Percentiles rank a stretch among this genome's conserved stretches.
Conservation (phyloP, 2,329 filamentous ascomycete genomes). For the Colletotrichum trifolii region DNA sequence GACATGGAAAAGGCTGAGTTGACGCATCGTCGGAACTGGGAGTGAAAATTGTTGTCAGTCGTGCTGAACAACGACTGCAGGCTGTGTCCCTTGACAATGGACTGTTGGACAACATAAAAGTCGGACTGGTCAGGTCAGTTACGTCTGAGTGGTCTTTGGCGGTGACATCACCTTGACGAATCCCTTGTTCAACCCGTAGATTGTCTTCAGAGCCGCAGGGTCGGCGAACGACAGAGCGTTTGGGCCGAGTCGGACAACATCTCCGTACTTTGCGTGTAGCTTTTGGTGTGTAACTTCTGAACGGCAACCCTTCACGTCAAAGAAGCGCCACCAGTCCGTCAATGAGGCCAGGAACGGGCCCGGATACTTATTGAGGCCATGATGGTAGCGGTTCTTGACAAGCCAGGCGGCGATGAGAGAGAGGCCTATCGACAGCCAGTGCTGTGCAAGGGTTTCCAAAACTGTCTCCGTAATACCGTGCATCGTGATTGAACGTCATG, state of each 20-base stretch:
- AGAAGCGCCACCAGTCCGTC: conserved; percentile 77
- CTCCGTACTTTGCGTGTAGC: conserved; percentile 77
- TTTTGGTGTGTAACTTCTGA: conserved; percentile 75
- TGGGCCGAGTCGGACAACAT: conserved; percentile 80
- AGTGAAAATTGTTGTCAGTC: conserved; percentile 79
- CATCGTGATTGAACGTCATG: conserved; percentile 29
- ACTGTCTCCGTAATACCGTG: conserved; percentile 48
- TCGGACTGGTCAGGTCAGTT: conserved; percentile 66
- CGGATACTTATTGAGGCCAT: conserved; percentile 76
- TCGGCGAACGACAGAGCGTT: conserved; percentile 80
- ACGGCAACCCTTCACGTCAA: conserved; percentile 72
- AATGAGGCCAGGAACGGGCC: conserved; percentile 75
- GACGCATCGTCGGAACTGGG: conserved; percentile 78
- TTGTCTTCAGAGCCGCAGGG: conserved; percentile 77
- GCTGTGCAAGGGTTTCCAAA: conserved; percentile 48
- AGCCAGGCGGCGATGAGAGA: conserved; percentile 53
- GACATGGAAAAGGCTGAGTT: conserved; percentile 84
- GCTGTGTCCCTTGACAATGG: conserved; percentile 73
- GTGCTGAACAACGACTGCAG: conserved; percentile 82
- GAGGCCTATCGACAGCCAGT: conserved; percentile 56
- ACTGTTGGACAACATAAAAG: conserved; percentile 84
- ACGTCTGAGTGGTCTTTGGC: neutral
- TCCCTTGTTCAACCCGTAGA: conserved; percentile 86
- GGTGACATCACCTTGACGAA: conserved; percentile 72
- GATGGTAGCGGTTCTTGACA: conserved; percentile 60